Evolutionary conservation across 441 rosid species (phyloP).

Genomic region (Populus tomentosa): DNA sequence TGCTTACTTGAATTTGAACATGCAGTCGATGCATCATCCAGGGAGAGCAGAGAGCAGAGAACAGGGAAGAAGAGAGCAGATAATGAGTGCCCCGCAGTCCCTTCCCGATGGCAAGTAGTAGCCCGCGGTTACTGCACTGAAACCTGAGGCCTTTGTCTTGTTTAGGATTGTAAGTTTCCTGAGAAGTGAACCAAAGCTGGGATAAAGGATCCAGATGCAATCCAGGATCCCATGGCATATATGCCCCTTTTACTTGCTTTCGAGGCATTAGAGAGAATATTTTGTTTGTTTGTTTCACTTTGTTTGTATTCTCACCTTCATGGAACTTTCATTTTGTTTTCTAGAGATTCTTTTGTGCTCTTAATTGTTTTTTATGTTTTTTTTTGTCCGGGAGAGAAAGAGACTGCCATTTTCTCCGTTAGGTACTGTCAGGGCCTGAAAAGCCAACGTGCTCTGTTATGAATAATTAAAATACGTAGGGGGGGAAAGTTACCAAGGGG

Average conservation of each 20-base stretch:
- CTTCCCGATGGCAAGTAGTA: slow-evolving; percentile 20
- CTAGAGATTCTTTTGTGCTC: slow-evolving; percentile 13
- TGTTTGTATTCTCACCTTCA: slow-evolving; percentile 23
- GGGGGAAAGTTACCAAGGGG: slow-evolving; percentile 20
- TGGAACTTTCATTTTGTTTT: slow-evolving; percentile 47
- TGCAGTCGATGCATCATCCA: slow-evolving; percentile 7
- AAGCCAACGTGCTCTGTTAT: slow-evolving; percentile 37
- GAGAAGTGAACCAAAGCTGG: slow-evolving; percentile 8
- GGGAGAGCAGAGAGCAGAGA: background rate
- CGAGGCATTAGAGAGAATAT: slow-evolving; percentile 10
- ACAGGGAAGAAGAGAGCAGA: background rate
- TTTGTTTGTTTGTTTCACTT: slow-evolving; percentile 24
- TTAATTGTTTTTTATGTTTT: background rate
- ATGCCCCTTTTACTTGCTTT: slow-evolving; percentile 12
- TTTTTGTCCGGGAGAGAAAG: background rate
- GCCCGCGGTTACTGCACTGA: slow-evolving; percentile 32
- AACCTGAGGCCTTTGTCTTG: slow-evolving; percentile 38
- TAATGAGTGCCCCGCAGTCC: too few species aligned
- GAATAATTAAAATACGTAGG: background rate
- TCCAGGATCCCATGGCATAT: too few species aligned
- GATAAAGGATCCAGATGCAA: slow-evolving; percentile 3
- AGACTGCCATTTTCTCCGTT: slow-evolving; percentile 22
- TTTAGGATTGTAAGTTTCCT: slow-evolving; percentile 34
- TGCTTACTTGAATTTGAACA: background rate
- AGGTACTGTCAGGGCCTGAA: slow-evolving; percentile 38